These are phyloP conservation scores for Lignosus rhinocerotis DNA, from an alignment of 1,284 basidiomycete species.

Conservation along the genomic window DNA sequence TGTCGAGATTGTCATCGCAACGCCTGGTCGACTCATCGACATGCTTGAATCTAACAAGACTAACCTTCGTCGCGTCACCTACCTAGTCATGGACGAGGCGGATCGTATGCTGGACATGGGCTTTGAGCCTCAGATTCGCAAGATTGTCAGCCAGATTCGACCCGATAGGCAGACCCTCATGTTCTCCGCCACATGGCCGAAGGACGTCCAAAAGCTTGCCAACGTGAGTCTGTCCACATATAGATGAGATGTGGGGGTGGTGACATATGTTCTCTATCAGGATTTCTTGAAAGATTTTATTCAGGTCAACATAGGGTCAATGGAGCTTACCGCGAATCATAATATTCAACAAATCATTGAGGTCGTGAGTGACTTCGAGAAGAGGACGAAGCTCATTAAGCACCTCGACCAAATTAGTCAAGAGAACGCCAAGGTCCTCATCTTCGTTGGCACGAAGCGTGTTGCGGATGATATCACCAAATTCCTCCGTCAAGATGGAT, in stretches of 20 bases:
- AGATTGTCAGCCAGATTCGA: conserved; percentile 95
- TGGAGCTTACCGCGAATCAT: conserved; percentile 98
- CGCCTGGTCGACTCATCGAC: conserved; percentile 88
- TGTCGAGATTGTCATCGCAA: conserved; percentile 95
- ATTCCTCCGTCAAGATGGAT: conserved; percentile 95
- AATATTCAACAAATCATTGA: conserved; percentile 97
- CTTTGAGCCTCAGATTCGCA: conserved; percentile 99
- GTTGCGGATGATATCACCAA: conserved; percentile 99
- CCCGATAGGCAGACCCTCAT: conserved; percentile 95
- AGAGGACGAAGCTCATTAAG: conserved; percentile 94
- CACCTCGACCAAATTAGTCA: conserved; percentile 96
- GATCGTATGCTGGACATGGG: conserved; percentile 99
- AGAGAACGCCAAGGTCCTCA: conserved; percentile 98
- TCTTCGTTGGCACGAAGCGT: conserved; percentile 97
- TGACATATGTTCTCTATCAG: conserved; percentile 37
- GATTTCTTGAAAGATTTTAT: conserved; percentile 97
- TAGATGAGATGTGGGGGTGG: background rate
- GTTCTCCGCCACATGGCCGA: conserved; percentile 99
- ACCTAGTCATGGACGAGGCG: conserved; percentile 99
- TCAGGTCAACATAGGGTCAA: conserved; percentile 98
- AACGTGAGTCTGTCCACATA: conserved; percentile 47
- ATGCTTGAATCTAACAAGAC: conserved; percentile 97
- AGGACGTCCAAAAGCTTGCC: conserved; percentile 97
- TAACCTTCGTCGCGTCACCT: conserved; percentile 93
- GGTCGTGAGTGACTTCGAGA: conserved; percentile 98